Conservation (phyloP, 1,284 basidiomycete species). For the Ganoderma boninense region DNA sequence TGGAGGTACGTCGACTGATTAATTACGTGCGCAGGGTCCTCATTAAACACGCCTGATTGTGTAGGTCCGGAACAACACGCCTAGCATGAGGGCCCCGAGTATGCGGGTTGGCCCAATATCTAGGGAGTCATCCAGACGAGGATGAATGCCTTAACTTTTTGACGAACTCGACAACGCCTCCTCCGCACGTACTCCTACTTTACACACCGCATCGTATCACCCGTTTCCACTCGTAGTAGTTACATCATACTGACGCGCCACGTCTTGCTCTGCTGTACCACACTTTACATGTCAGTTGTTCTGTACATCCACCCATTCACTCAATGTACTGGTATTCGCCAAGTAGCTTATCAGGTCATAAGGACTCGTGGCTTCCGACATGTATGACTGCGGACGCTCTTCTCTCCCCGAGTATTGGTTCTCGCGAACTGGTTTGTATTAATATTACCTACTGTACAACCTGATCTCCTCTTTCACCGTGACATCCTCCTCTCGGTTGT, state of each 20-base stretch:
- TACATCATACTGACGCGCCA: neutral
- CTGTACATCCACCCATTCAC: neutral
- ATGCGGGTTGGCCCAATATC: neutral
- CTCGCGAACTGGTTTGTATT: slow-evolving; percentile 3
- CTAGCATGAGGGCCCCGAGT: slow-evolving; percentile 6
- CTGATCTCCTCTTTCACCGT: neutral
- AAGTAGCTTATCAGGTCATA: neutral
- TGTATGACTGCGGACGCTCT: neutral
- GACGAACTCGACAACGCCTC: neutral
- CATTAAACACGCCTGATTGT: neutral
- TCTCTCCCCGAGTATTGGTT: neutral
- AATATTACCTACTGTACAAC: slow-evolving; percentile 6
- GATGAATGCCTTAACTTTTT: neutral
- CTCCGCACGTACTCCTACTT: neutral
- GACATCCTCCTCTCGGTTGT: neutral
- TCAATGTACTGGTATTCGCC: neutral
- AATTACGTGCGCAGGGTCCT: neutral
- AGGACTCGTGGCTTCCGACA: neutral
- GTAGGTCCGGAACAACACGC: slow-evolving; percentile 38
- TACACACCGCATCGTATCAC: neutral
- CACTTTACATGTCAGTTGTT: slow-evolving; percentile 13
- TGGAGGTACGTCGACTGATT: slow-evolving; percentile 18
- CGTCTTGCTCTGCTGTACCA: slow-evolving; percentile 1
- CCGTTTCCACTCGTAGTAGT: neutral
- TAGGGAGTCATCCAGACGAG: slow-evolving; percentile 20